phyloP scores from a whole-genome alignment of 495 filamentous ascomycete genomes.

The Aspergillus campestris region DNA sequence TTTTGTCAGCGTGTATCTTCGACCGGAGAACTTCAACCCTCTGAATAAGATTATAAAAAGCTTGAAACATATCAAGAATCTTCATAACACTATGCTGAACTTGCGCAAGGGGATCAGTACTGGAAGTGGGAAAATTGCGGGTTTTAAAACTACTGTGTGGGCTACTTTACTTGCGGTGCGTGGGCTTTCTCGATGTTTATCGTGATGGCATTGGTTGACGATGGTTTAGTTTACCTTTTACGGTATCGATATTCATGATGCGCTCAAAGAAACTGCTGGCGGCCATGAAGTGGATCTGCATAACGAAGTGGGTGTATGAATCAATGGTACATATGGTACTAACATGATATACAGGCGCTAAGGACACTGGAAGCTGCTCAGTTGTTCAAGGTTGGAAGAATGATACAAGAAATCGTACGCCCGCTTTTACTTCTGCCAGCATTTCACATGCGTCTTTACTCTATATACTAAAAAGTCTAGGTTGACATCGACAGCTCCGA shows the following conservation, averaged over 20 bases:
- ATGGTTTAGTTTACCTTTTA: constrained; percentile 55
- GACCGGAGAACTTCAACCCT: constrained; percentile 55
- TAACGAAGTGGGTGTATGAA: constrained; percentile 40
- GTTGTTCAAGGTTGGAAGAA: constrained; percentile 57
- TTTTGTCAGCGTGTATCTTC: constrained; percentile 59
- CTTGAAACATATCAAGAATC: constrained; percentile 71
- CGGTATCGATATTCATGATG: constrained; percentile 58
- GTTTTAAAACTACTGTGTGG: constrained; percentile 64
- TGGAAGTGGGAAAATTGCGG: constrained; percentile 45
- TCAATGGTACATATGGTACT: not conserved
- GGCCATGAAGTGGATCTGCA: constrained; percentile 47
- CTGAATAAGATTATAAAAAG: constrained; percentile 51
- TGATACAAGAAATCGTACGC: constrained; percentile 57
- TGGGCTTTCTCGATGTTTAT: not conserved
- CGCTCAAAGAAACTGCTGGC: constrained; percentile 52
- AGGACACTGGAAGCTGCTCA: constrained; percentile 37
- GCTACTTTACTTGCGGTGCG: constrained; percentile 49
- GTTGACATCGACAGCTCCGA: constrained; percentile 78
- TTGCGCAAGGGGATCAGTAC: constrained; percentile 68
- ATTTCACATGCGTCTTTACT: no score
- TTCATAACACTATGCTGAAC: constrained; percentile 59
- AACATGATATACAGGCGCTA: constrained; percentile 22
- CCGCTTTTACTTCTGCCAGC: not conserved
- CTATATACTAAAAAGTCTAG: constrained; percentile 20
- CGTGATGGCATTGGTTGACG: not conserved